These are phyloP conservation scores for Tetrapisispora fleetii DNA, from an alignment of 805 yeast genomes.

Conservation along the genomic window DNA sequence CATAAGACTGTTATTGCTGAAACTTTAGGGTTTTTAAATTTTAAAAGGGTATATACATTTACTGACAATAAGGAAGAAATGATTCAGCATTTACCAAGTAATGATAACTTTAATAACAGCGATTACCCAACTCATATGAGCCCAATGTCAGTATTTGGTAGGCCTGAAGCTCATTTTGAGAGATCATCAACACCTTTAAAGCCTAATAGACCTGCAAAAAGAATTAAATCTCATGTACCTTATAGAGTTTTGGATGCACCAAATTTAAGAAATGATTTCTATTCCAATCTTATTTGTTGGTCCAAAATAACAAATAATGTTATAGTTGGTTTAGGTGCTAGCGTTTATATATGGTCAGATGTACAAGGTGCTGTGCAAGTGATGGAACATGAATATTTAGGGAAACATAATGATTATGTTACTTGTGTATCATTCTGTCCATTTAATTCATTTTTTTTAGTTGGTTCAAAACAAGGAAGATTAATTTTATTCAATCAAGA, in stretches of 20 bases:
- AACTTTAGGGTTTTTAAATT: conserved; percentile 38
- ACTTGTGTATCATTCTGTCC: conserved; percentile 51
- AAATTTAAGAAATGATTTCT: conserved; percentile 64
- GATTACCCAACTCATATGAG: conserved; percentile 16
- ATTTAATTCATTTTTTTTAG: conserved; percentile 35
- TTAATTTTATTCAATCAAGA: conserved; percentile 38
- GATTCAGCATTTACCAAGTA: not conserved
- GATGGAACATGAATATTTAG: conserved; percentile 31
- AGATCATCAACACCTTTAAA: conserved; percentile 1
- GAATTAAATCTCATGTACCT: conserved; percentile 33
- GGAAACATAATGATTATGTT: conserved; percentile 31
- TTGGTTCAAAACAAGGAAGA: conserved; percentile 52
- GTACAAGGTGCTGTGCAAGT: conserved; percentile 36
- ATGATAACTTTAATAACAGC: conserved; percentile 9
- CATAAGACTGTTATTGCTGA: conserved; percentile 38
- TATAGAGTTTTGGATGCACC: conserved; percentile 58
- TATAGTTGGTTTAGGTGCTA: conserved; percentile 55
- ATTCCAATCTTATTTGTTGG: conserved; percentile 71
- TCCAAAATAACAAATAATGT: conserved; percentile 39
- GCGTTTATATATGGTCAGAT: conserved; percentile 57
- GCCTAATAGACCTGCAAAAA: conserved; percentile 15
- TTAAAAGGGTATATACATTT: conserved; percentile 35
- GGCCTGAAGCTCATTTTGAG: conserved; percentile 5
- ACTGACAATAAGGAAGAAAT: not conserved
- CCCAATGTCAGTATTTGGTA: conserved; percentile 13